These are phyloP conservation scores for Penicillium subrubescens DNA, from an alignment of 495 filamentous ascomycete genomes.

Conservation along the genomic window DNA sequence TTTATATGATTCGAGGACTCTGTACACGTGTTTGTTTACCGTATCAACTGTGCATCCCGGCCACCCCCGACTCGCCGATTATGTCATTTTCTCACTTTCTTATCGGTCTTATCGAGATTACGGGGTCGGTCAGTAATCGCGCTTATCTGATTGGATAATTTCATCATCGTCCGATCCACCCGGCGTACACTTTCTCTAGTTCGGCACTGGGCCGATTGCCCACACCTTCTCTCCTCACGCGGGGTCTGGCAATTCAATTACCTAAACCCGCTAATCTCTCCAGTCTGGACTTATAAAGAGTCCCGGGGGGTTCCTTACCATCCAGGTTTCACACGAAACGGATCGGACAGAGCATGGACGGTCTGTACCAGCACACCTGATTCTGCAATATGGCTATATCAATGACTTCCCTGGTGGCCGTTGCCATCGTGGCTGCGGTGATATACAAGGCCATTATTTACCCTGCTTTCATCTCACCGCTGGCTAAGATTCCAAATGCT, in stretches of 20 bases:
- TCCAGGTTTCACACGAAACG: neutral
- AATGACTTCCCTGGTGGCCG: conserved; percentile 16
- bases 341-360: neutral
- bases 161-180: neutral
- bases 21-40: neutral
- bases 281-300: conserved; percentile 11
- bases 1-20: neutral
- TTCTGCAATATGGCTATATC: conserved; percentile 34
- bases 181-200: neutral
- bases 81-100: neutral
- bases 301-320: conserved; percentile 5
- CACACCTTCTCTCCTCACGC: conserved; percentile 9
- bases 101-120: neutral
- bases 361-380: neutral
- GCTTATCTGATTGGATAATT: neutral
- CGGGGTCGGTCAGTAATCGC: neutral
- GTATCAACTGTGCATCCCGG: neutral
- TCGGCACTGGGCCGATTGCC: neutral
- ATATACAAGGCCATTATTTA: conserved; percentile 61
- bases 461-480: conserved; percentile 65
- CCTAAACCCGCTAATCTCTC: conserved; percentile 12
- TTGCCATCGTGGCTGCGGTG: conserved; percentile 21
- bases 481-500: conserved; percentile 68
- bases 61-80: neutral
- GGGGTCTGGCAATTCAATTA: conserved; percentile 18